Percentiles rank a stretch among this genome's conserved stretches.
Evolutionary conservation across 2,329 filamentous ascomycete species (phyloP).

Genomic region (Xylariaceae sp.): DNA sequence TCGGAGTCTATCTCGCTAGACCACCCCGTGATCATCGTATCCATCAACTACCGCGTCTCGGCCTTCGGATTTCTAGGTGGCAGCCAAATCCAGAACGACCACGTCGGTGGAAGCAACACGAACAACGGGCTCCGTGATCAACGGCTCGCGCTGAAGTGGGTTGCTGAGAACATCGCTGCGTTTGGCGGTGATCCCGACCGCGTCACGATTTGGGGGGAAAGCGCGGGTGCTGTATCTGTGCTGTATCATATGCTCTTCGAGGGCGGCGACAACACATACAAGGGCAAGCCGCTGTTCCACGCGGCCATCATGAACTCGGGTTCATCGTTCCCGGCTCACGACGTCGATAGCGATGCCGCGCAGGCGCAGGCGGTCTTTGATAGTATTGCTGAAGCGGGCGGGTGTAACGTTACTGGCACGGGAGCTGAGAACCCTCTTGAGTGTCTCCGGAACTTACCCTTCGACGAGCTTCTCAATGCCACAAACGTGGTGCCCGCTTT

Average conservation of each 20-base stretch:
- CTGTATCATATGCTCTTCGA: constrained; percentile 36
- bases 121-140: constrained; percentile 34
- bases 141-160: constrained; percentile 41
- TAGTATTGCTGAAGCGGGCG: background rate
- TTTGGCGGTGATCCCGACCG: constrained; percentile 38
- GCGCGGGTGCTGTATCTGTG: constrained; percentile 41
- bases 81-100: background rate
- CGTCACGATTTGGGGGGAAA: constrained; percentile 45
- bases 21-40: background rate
- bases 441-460: background rate
- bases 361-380: background rate
- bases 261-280: constrained; percentile 32
- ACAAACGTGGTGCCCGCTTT: background rate
- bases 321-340: background rate
- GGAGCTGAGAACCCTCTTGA: background rate
- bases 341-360: background rate
- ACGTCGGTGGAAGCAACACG: background rate
- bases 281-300: constrained; percentile 16
- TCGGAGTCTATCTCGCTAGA: background rate
- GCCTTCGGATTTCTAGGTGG: background rate
- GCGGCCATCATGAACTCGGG: background rate
- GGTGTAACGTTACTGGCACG: background rate
- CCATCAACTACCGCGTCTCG: constrained; percentile 1
- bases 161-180: constrained; percentile 31
- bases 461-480: background rate